These are phyloP conservation scores for Strobilomyces dryophilus DNA, from an alignment of 768 basidiomycete species.

Conservation along the genomic window DNA sequence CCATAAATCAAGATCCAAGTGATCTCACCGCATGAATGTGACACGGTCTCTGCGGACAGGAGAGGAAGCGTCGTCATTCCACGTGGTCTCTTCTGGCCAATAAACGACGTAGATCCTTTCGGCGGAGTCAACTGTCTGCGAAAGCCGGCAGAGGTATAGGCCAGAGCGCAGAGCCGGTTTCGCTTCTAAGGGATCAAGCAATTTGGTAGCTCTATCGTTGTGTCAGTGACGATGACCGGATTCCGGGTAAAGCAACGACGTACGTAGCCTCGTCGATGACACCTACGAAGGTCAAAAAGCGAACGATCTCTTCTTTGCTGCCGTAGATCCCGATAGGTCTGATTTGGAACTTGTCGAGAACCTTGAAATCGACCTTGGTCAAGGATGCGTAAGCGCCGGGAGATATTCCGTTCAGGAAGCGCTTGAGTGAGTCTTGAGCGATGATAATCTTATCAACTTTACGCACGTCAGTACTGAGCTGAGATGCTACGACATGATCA, in stretches of 20 bases:
- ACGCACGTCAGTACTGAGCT: background rate
- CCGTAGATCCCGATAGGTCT: slow-evolving; percentile 57
- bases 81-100: slow-evolving; percentile 60
- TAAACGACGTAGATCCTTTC: slow-evolving; percentile 46
- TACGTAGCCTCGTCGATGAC: slow-evolving; percentile 39
- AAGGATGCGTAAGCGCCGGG: slow-evolving; percentile 52
- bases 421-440: slow-evolving; percentile 44
- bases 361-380: slow-evolving; percentile 55
- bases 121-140: background rate
- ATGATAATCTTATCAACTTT: slow-evolving; percentile 65
- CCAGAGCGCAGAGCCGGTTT: slow-evolving; percentile 42
- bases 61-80: slow-evolving; percentile 47
- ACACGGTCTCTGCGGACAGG: slow-evolving; percentile 49
- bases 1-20: background rate
- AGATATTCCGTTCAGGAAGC: slow-evolving; percentile 43
- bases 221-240: background rate
- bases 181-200: slow-evolving; percentile 5
- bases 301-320: slow-evolving; percentile 45
- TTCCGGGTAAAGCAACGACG: slow-evolving; percentile 12
- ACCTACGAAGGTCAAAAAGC: slow-evolving; percentile 38
- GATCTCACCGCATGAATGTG: slow-evolving; percentile 54
- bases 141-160: slow-evolving; percentile 40
- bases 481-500: slow-evolving; percentile 1
- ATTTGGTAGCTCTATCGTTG: slow-evolving; percentile 9
- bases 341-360: slow-evolving; percentile 42